phyloP scores from a whole-genome alignment of 2,329 filamentous ascomycete species.

The Waltergamsia citrina region DNA sequence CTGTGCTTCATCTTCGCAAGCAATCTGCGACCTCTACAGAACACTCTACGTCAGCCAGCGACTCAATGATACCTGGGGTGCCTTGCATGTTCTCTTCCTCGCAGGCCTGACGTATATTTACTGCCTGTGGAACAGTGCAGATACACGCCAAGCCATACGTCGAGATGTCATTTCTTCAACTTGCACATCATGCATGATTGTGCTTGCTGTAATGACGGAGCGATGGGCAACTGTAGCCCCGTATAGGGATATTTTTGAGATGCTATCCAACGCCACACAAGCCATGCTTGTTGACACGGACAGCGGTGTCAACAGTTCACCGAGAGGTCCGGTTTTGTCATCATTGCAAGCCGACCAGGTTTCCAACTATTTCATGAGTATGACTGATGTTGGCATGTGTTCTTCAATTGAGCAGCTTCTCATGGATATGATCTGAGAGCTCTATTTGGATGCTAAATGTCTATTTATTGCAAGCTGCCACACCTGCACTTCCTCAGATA shows the following conservation, averaged over 20 bases:
- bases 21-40: constrained; percentile 1
- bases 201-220: constrained; percentile 39
- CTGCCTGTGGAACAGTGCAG: constrained; percentile 13
- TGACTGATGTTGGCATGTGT: constrained; percentile 3
- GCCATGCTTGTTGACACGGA: constrained; percentile 1
- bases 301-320: too few species aligned
- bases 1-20: neutral
- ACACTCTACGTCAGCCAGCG: constrained; percentile 1
- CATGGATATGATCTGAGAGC: constrained; percentile 2
- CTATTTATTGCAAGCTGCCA: too few species aligned
- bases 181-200: constrained; percentile 29
- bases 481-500: too few species aligned
- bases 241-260: constrained; percentile 36
- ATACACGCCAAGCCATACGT: neutral
- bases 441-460: too few species aligned
- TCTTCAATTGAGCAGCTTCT: neutral
- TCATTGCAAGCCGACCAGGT: too few species aligned
- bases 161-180: neutral
- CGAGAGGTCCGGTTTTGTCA: too few species aligned
- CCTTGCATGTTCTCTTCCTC: constrained; percentile 23
- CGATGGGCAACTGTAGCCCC: constrained; percentile 35
- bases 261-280: constrained; percentile 27
- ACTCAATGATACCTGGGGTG: constrained; percentile 17
- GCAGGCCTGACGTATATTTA: constrained; percentile 23
- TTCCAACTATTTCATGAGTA: neutral